Evolutionary conservation across 2,329 filamentous ascomycete species (phyloP).

Genomic region (Endoconidiophora laricicola): DNA sequence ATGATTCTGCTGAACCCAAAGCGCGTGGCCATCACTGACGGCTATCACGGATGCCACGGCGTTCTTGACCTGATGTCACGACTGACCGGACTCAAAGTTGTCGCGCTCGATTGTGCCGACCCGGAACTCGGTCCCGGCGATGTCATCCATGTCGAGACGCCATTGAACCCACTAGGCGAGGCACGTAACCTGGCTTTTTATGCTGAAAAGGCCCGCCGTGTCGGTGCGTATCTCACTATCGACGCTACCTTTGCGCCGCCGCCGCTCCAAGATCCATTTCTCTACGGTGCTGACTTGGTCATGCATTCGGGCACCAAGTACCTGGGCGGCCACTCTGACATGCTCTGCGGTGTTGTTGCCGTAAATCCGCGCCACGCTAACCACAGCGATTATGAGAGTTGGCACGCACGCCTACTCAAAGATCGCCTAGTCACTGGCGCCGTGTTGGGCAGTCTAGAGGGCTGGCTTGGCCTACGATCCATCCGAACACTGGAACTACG

Average conservation of each 20-base stretch:
- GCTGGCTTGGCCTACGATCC: constrained; percentile 80
- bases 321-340: constrained; percentile 84
- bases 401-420: constrained; percentile 40
- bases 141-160: constrained; percentile 81
- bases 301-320: constrained; percentile 96
- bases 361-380: constrained; percentile 33
- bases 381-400: constrained; percentile 23
- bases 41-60: constrained; percentile 89
- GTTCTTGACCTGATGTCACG: constrained; percentile 59
- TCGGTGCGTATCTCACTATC: constrained; percentile 63
- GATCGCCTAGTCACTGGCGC: constrained; percentile 67
- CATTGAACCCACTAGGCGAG: constrained; percentile 76
- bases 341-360: constrained; percentile 73
- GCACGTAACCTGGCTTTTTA: constrained; percentile 58
- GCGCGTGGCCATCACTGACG: constrained; percentile 63
- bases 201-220: constrained; percentile 51
- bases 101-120: constrained; percentile 52
- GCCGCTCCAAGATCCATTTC: constrained; percentile 72
- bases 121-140: constrained; percentile 59
- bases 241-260: constrained; percentile 91
- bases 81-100: constrained; percentile 55
- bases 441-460: constrained; percentile 79
- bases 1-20: constrained; percentile 72
- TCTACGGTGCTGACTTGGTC: constrained; percentile 63
- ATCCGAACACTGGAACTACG: constrained; percentile 73